phyloP scores from a whole-genome alignment of 805 yeast species.

The Isabelozyma gotoi region DNA sequence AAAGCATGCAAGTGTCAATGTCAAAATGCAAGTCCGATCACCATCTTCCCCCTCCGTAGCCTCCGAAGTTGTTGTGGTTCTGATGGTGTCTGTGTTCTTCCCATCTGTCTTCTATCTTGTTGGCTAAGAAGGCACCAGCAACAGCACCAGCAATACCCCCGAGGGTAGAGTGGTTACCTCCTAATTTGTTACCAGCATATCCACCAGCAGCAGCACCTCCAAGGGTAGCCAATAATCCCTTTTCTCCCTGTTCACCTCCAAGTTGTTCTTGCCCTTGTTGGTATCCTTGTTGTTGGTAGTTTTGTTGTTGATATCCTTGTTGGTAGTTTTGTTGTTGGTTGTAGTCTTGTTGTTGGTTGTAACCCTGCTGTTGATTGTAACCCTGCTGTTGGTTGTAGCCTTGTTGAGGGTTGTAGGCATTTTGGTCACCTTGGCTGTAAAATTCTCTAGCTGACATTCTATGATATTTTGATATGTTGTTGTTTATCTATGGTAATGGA shows the following conservation, averaged over 20 bases:
- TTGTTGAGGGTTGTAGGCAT: constrained; percentile 3
- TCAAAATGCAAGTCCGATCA: no score
- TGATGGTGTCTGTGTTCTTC: constrained; percentile 9
- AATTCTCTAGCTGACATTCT: constrained; percentile 7
- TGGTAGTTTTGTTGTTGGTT: no score
- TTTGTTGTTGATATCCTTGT: no score
- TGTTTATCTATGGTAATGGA: no score
- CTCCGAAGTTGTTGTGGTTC: no score
- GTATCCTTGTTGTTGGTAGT: constrained; percentile 4
- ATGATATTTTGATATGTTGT: neutral
- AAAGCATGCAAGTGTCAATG: no score
- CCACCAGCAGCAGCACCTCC: constrained; percentile 34
- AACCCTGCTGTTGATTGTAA: neutral
- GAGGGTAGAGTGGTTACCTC: constrained; percentile 23
- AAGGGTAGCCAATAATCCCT: constrained; percentile 24
- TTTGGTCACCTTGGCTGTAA: constrained; percentile 1
- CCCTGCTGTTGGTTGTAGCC: constrained; percentile 7
- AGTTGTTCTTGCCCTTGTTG: constrained; percentile 11
- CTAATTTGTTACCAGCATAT: constrained; percentile 23
- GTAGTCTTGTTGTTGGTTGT: constrained; percentile 3
- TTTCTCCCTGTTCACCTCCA: constrained; percentile 19
- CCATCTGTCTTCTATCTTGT: constrained; percentile 22
- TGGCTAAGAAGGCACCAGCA: constrained; percentile 28
- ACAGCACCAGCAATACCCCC: constrained; percentile 30
- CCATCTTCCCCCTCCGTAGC: no score